Evolutionary conservation across 176 grass and related monocot species (phyloP).

Genomic region (Lolium multiflorum): DNA sequence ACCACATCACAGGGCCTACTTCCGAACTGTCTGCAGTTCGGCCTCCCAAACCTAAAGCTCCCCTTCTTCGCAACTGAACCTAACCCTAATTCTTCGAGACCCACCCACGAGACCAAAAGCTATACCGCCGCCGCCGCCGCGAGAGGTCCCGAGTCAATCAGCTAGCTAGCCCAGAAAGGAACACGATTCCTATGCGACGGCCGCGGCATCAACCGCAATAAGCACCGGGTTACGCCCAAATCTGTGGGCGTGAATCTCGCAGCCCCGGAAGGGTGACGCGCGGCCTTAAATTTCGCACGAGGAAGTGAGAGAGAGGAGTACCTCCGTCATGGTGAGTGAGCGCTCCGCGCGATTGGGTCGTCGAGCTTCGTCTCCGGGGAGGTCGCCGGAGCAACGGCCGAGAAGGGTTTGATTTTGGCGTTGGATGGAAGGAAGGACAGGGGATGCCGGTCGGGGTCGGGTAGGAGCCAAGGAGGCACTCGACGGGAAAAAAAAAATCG

Average conservation of each 20-base stretch:
- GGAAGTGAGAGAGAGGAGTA: constrained; percentile 1
- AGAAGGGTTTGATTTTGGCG: constrained; percentile 4
- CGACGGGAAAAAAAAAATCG: too few species aligned
- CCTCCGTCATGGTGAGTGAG: constrained; percentile 56
- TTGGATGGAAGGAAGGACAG: neutral
- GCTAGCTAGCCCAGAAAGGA: neutral
- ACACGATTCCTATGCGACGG: too few species aligned
- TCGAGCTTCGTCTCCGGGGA: neutral
- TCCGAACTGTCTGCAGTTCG: neutral
- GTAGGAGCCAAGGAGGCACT: neutral
- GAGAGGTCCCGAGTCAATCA: neutral
- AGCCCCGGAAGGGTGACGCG: neutral
- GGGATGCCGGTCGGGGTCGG: constrained; percentile 1
- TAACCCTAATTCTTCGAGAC: constrained; percentile 43
- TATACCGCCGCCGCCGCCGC: neutral
- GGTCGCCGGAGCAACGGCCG: constrained; percentile 36
- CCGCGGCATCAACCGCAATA: neutral
- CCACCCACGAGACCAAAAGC: neutral
- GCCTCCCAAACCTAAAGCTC: neutral
- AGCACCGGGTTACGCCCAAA: neutral
- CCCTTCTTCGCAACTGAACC: neutral
- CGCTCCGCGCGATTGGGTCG: neutral
- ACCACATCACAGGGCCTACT: neutral
- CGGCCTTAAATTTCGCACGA: neutral
- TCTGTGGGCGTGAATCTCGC: neutral